Evolutionary conservation across 2,329 filamentous ascomycete species (phyloP), one percentile per base, ranked within the genome.

Genomic region (Aspergillus brasiliensis): DNA sequence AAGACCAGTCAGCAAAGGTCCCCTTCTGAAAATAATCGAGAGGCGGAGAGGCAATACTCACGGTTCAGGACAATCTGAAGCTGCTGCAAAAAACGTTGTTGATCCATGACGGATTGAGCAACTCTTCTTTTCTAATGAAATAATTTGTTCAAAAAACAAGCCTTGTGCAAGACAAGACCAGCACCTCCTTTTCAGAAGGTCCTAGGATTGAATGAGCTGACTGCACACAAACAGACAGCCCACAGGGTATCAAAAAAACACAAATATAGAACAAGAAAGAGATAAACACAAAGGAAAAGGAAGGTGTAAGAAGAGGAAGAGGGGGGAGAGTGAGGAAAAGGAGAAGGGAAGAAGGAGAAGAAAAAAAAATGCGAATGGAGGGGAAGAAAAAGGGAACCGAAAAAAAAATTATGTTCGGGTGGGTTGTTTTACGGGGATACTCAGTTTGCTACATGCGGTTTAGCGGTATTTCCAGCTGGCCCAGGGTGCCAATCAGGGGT

Each of bases 21-120:
- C n/a, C 17, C 48, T 27, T 28, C 17, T 13, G 2, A 13, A 13
- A 1, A 40, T 19, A 48, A 7, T 55, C 19, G 17, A 37, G 15
- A 34, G 1, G 25, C 28, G n/a, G 56, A n/a, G 34, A 13, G 40
- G 28, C 25, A 19, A 57, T 53, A 87, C 90, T 82, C 82, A 95
- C 91, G 92, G 77, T 92, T 88, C 80, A 96, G 86, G 71, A 94
- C 88, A 80, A 91, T 89, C 84, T 95, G 87, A 75, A 97, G 86
- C 80, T 97, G 87, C 82, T 90, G 85, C 68, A 95, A 85, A 76
- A 97, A 92, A 80, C 90, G 87, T 78, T 91, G 88, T 77, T 91
- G 85, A 78, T 92, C 88, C 90, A 93, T 93, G 72, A 62, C 77
- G 71, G 58, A 60, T 49, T 57, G 58, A 42, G 34, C 34, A 44